These are phyloP conservation scores for Chlorella sorokiniana DNA, from an alignment of 139 green algal species.

Conservation along the genomic window DNA sequence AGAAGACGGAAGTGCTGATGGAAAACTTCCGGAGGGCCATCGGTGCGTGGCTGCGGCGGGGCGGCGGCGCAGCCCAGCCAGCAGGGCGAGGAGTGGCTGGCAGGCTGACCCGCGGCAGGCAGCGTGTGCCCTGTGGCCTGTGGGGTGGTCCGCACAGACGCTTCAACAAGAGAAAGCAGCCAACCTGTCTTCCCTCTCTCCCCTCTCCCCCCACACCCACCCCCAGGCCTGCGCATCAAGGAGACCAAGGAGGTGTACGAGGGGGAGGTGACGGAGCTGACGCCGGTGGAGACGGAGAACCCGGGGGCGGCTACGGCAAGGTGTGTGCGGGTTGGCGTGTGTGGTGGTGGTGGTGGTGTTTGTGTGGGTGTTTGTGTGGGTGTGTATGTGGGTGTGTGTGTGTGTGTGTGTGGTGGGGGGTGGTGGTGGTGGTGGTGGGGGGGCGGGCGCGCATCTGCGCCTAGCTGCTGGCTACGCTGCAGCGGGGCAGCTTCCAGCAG, in stretches of 20 bases:
- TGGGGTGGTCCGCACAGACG: too few relatives aligned
- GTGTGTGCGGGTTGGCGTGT: conserved; percentile 12
- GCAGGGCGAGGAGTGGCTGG: background rate
- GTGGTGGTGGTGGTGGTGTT: background rate
- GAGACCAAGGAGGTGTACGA: conserved; percentile 99
- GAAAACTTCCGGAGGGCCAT: conserved; percentile 98
- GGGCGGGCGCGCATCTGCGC: background rate
- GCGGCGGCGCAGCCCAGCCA: too few relatives aligned
- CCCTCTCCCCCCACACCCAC: too few relatives aligned
- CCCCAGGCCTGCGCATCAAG: conserved; percentile 94
- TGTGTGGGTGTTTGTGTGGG: background rate
- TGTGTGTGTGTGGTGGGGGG: background rate
- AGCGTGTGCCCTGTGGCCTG: too few relatives aligned
- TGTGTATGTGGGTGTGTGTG: background rate
- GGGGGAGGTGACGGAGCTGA: conserved; percentile 97
- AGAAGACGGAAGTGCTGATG: conserved; percentile 99
- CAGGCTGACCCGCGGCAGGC: background rate
- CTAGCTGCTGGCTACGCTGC: background rate
- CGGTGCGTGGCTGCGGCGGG: conserved; percentile 53
- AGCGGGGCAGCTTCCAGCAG: too few relatives aligned
- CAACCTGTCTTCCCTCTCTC: too few relatives aligned
- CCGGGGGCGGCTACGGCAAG: conserved; percentile 84
- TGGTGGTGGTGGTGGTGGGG: background rate
- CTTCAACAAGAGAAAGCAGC: too few relatives aligned
- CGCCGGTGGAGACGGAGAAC: conserved; percentile 88